Evolutionary conservation across 257 asterid genomes (phyloP), one percentile per base, ranked within the genome.

Genomic region (Solanum chiquidenum): DNA sequence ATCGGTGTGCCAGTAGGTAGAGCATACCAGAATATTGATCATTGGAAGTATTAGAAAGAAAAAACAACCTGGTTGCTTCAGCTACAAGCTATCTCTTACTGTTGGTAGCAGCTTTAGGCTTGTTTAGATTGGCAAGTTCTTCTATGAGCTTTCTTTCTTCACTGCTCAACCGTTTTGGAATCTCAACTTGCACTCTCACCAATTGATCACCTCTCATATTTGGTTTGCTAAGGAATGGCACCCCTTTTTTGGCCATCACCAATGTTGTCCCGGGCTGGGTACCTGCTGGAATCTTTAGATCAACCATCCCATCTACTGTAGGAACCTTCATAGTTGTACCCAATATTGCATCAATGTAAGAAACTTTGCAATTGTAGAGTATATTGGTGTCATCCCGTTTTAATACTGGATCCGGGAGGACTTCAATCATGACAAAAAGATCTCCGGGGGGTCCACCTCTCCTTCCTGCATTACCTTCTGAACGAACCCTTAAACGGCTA

Each of bases 161-260:
- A n/a, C 94, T 89, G 12, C 96, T 95, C 16, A 96, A 86, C 60
- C 99, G 94, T 83, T 97, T 96, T 5, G 99, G 99, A 80, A 97
- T 97, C 98, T 97, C 99, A 9, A 97, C 99, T 86, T 96, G 99
- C 85, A 96, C 99, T 87, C 88, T 94, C 44, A 97, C 99, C 93
- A 97, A 87, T 95, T 96, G 99, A 88, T 97, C 99, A 6, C 99
- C 99, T 89, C 99, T 94, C 98, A 89, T 94, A 89, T 90, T 96
- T 87, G 90, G 93, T 86, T 93, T 95, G 85, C 94, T 96, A 69
- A 97, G 71, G 88, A 74, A 87, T 1, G 99, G 99, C 10, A 97
- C 99, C 1, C 99, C 99, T 40, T 93, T 97, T 64, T 96, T 95
- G 3, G 98, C 98, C 98, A 97, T 96, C 18, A 97, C 99, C 37